A percentile compares a stretch with the other conserved stretches of the same genome.
phyloP scores from a whole-genome alignment of 371 early-diverging fungal species.

The Mortierella sp. region DNA sequence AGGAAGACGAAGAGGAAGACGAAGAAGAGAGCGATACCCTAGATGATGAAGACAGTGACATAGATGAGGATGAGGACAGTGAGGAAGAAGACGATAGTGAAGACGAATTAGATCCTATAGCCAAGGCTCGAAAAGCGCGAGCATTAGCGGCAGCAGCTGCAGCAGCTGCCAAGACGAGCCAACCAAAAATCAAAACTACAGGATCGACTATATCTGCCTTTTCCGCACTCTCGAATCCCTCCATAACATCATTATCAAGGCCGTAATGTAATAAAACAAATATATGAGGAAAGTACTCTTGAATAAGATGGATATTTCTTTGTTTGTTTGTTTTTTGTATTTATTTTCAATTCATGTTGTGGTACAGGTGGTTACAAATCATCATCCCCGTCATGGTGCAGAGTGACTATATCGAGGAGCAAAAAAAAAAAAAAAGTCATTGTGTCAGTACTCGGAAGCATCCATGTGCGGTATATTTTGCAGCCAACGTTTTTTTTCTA shows the following conservation, averaged over 20 bases:
- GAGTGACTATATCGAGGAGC: slow-evolving; percentile 26
- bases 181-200: background rate
- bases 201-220: slow-evolving; percentile 48
- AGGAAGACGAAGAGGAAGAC: slow-evolving; percentile 7
- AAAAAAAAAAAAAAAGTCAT: background rate
- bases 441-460: slow-evolving; percentile 9
- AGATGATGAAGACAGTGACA: slow-evolving; percentile 8
- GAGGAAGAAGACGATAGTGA: slow-evolving; percentile 6
- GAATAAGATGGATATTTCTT: no score
- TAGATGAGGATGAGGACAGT: slow-evolving; percentile 13
- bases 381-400: slow-evolving; percentile 47
- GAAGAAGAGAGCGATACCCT: background rate
- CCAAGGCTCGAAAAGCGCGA: slow-evolving; percentile 41
- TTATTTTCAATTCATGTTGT: background rate
- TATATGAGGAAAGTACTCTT: background rate
- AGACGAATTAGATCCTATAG: slow-evolving; percentile 41
- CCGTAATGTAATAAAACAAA: background rate
- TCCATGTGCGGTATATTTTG: background rate
- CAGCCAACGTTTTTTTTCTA: background rate
- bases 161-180: slow-evolving; percentile 1
- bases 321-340: slow-evolving; percentile 6
- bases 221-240: slow-evolving; percentile 35
- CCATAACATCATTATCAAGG: slow-evolving; percentile 13
- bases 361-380: slow-evolving; percentile 28
- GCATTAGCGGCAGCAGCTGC: slow-evolving; percentile 15